Evolutionary conservation across 1,139 yeast genomes (phyloP).

Genomic region (Hyphopichia wangnamkhiaoensis): DNA sequence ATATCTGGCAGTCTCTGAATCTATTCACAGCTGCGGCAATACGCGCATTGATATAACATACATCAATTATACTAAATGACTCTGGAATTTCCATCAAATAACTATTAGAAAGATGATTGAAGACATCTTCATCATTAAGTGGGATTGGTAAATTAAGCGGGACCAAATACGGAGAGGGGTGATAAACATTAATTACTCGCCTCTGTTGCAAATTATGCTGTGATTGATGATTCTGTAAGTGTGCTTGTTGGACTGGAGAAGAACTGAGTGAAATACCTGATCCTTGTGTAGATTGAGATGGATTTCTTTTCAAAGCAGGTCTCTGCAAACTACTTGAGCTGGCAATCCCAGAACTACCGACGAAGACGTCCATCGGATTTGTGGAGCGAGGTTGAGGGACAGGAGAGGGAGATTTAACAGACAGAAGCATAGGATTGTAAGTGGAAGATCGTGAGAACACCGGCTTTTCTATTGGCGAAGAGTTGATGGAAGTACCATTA

Average conservation of each 20-base stretch:
- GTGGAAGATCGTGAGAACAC: slow-evolving; percentile 22
- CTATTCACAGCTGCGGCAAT: slow-evolving; percentile 56
- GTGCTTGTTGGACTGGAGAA: slow-evolving; percentile 9
- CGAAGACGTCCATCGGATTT: slow-evolving; percentile 14
- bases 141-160: slow-evolving; percentile 47
- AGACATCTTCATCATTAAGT: slow-evolving; percentile 41
- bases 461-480: slow-evolving; percentile 31
- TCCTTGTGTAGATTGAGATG: slow-evolving; percentile 42
- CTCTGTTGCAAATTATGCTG: slow-evolving; percentile 13
- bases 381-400: slow-evolving; percentile 10
- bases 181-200: slow-evolving; percentile 17
- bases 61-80: slow-evolving; percentile 50
- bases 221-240: slow-evolving; percentile 3
- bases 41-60: slow-evolving; percentile 60
- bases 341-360: slow-evolving; percentile 6
- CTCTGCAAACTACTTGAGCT: slow-evolving; percentile 11
- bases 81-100: slow-evolving; percentile 49
- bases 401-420: slow-evolving; percentile 19
- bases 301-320: slow-evolving; percentile 32
- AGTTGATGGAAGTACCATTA: slow-evolving; percentile 16
- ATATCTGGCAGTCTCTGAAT: slow-evolving; percentile 63
- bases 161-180: slow-evolving; percentile 46
- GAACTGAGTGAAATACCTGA: slow-evolving; percentile 24
- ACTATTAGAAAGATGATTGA: slow-evolving; percentile 43
- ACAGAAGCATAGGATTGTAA: slow-evolving; percentile 15